These are phyloP conservation scores for Nannochloropsis salina DNA, from an alignment of 108 stramenopile genomes.

Conservation along the genomic window DNA sequence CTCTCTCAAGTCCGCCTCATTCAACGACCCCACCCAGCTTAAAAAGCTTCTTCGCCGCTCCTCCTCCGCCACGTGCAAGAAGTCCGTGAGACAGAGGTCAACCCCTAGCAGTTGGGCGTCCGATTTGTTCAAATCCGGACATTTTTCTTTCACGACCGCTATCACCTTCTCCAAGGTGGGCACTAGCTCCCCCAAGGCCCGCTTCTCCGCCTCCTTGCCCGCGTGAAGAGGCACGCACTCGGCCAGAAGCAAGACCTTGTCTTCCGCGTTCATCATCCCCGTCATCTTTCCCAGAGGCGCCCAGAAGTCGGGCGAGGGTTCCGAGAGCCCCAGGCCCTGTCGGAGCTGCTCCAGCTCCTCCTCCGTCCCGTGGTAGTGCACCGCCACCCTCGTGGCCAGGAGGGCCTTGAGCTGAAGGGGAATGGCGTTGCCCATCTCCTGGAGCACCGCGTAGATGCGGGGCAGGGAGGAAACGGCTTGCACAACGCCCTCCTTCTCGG, in stretches of 20 bases:
- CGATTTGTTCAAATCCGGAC: slow-evolving; percentile 27
- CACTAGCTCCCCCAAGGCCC: slow-evolving; percentile 34
- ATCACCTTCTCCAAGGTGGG: slow-evolving; percentile 23
- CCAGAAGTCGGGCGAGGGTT: slow-evolving; percentile 74
- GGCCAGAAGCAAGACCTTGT: slow-evolving; percentile 73
- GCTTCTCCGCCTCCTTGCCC: slow-evolving; percentile 37
- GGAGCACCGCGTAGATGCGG: slow-evolving; percentile 66
- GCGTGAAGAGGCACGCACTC: slow-evolving; percentile 75
- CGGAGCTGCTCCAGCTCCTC: slow-evolving; percentile 68
- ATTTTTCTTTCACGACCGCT: slow-evolving; percentile 26
- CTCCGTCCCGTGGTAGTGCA: slow-evolving; percentile 66
- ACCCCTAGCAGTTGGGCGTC: slow-evolving; percentile 30
- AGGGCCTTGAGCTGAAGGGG: slow-evolving; percentile 79
- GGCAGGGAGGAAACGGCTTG: slow-evolving; percentile 63
- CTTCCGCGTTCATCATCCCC: slow-evolving; percentile 67
- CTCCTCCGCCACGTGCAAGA: slow-evolving; percentile 54
- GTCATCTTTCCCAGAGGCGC: slow-evolving; percentile 73
- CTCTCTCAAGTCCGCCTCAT: slow-evolving; percentile 61
- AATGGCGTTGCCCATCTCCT: slow-evolving; percentile 80
- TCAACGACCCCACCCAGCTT: slow-evolving; percentile 66
- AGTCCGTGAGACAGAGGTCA: slow-evolving; percentile 38
- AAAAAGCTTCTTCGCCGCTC: slow-evolving; percentile 64
- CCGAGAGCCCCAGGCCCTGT: slow-evolving; percentile 75
- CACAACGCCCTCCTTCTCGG: slow-evolving; percentile 57
- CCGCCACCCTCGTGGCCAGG: slow-evolving; percentile 68